Conservation (phyloP, 345 rosid genomes). For the Syzygium grande region DNA sequence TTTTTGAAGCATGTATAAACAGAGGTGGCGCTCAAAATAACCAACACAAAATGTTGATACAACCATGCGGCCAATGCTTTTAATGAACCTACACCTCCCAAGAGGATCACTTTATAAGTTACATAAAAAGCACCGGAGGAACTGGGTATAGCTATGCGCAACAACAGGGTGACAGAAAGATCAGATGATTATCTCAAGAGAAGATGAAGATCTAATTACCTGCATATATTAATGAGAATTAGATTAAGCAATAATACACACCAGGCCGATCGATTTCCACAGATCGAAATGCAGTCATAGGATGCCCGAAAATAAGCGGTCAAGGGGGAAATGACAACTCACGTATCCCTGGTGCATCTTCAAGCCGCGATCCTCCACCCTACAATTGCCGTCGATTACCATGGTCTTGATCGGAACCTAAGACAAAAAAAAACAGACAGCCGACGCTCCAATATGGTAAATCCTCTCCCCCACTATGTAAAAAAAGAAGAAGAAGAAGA, state of each 20-base stretch:
- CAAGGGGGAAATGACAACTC: conserved; percentile 8
- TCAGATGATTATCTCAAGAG: not conserved
- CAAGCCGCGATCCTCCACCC: conserved; percentile 99
- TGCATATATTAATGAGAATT: not conserved
- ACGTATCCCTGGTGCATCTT: conserved; percentile 97
- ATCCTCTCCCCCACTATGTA: not conserved
- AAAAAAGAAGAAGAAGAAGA: fast-evolving
- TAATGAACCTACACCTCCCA: not conserved
- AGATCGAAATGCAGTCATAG: not conserved
- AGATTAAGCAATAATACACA: not conserved
- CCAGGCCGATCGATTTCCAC: not conserved
- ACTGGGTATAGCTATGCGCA: not conserved
- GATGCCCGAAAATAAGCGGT: not conserved
- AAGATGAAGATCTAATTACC: not conserved
- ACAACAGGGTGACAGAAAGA: not conserved
- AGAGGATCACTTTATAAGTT: not conserved
- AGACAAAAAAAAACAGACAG: conserved; percentile 6
- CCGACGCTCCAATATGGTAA: not conserved
- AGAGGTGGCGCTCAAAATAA: not conserved
- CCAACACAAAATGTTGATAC: not conserved
- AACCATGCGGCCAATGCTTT: not conserved
- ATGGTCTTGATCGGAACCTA: conserved; percentile 94
- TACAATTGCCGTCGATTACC: conserved; percentile 90
- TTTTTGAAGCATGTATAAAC: not conserved
- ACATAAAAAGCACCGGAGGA: not conserved